A percentile compares a stretch with the other conserved stretches of the same genome.
phyloP scores from a whole-genome alignment of 805 yeast species.

The Ogataea pilisensis region DNA sequence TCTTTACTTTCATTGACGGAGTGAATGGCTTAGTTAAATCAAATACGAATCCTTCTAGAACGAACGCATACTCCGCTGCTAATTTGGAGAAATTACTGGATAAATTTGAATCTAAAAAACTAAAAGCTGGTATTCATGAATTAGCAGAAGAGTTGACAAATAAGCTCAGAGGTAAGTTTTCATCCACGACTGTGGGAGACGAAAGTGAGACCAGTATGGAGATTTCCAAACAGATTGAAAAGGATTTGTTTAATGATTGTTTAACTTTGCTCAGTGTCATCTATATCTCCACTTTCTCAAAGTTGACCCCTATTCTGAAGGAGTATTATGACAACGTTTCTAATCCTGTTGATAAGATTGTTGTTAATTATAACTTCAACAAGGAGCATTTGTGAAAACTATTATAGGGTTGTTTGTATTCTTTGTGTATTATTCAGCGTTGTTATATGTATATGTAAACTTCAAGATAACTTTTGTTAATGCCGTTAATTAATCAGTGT shows the following conservation, averaged over 20 bases:
- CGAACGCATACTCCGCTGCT: slow-evolving; percentile 61
- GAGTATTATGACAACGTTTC: slow-evolving; percentile 43
- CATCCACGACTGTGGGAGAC: slow-evolving; percentile 6
- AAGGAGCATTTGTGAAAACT: slow-evolving; percentile 19
- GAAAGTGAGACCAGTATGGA: slow-evolving; percentile 27
- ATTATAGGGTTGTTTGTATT: no score
- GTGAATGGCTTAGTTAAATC: slow-evolving; percentile 48
- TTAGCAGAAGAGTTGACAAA: slow-evolving; percentile 52
- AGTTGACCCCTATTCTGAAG: slow-evolving; percentile 51
- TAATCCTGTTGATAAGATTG: slow-evolving; percentile 28
- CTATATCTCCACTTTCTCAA: slow-evolving; percentile 48
- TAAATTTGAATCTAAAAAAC: slow-evolving; percentile 55
- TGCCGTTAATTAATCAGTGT: no score
- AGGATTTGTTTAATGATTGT: slow-evolving; percentile 52
- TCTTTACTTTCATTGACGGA: slow-evolving; percentile 61
- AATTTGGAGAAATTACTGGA: slow-evolving; percentile 54
- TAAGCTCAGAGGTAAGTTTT: slow-evolving; percentile 38
- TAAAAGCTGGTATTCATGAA: slow-evolving; percentile 49
- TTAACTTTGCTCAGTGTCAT: slow-evolving; percentile 71
- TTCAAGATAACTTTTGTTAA: no score
- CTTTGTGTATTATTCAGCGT: no score
- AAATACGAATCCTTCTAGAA: slow-evolving; percentile 46
- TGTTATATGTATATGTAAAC: background rate
- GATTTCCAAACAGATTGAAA: slow-evolving; percentile 40
- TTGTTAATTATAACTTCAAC: slow-evolving; percentile 28